Conservation (phyloP, 2,329 filamentous ascomycete species). For the Pezicula carpinea region DNA sequence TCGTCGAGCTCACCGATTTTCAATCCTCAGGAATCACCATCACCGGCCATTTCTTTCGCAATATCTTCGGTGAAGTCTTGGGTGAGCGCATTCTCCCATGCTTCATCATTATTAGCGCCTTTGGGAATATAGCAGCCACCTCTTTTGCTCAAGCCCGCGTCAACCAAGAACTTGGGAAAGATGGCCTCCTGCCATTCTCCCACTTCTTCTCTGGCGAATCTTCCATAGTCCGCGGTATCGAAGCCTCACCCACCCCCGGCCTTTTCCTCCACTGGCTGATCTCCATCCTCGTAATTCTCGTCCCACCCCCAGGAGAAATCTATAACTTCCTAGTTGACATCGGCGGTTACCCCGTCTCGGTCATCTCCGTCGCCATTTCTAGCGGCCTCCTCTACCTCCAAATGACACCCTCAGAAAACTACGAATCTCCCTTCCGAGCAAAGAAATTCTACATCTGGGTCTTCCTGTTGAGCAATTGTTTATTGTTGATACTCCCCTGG, state of each 20-base stretch:
- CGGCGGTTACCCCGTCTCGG: conserved; percentile 33
- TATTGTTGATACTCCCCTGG: conserved; percentile 33
- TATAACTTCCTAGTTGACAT: conserved; percentile 36
- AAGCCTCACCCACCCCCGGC: conserved; percentile 24
- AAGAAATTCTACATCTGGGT: conserved; percentile 25
- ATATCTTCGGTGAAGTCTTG: conserved; percentile 41
- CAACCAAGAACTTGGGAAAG: conserved; percentile 42
- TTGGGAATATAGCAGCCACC: conserved; percentile 43
- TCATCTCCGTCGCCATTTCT: conserved; percentile 31
- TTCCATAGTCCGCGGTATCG: background rate
- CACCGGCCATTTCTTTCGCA: conserved; percentile 53
- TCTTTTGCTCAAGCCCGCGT: conserved; percentile 44
- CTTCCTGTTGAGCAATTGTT: conserved; percentile 29
- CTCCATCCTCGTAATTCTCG: conserved; percentile 50
- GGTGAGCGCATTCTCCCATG: conserved; percentile 39
- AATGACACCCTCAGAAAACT: conserved; percentile 22
- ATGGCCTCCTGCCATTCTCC: conserved; percentile 41
- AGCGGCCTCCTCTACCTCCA: conserved; percentile 31
- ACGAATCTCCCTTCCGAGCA: conserved; percentile 28
- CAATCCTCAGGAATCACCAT: conserved; percentile 47
- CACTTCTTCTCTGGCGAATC: conserved; percentile 23
- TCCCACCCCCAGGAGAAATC: conserved; percentile 40
- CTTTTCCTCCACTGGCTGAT: conserved; percentile 57
- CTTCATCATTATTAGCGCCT: conserved; percentile 41
- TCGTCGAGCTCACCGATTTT: conserved; percentile 52